These are phyloP conservation scores for Quillaja saponaria DNA, from an alignment of 306 rosid species.

Conservation along the genomic window DNA sequence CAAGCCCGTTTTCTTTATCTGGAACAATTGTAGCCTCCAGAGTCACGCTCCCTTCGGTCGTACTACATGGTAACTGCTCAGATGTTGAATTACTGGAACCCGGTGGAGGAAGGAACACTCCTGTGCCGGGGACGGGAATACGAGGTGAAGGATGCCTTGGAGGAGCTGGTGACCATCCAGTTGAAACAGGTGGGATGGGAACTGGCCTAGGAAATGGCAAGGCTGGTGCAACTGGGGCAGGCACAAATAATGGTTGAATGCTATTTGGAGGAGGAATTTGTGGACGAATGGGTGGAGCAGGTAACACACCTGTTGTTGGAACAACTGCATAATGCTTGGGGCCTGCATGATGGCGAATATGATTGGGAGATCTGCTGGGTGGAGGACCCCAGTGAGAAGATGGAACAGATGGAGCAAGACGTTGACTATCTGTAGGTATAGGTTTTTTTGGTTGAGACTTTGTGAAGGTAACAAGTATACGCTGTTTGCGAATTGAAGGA, in stretches of 20 bases:
- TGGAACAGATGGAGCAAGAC: conserved; percentile 42
- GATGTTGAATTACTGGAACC: conserved; percentile 66
- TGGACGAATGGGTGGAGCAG: conserved; percentile 61
- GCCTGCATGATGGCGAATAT: conserved; percentile 55
- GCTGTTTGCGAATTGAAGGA: conserved; percentile 75
- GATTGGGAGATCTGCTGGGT: conserved; percentile 67
- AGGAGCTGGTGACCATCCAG: conserved; percentile 76
- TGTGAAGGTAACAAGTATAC: conserved; percentile 71
- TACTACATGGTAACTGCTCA: conserved; percentile 39
- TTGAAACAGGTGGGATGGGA: conserved; percentile 59
- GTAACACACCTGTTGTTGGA: conserved; percentile 61
- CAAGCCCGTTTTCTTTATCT: conserved; percentile 56
- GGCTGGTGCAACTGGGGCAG: conserved; percentile 54
- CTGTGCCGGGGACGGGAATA: conserved; percentile 76
- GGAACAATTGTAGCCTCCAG: conserved; percentile 41
- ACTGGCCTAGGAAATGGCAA: conserved; percentile 73
- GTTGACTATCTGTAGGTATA: conserved; percentile 54
- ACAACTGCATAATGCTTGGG: conserved; percentile 62
- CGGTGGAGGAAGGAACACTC: conserved; percentile 95
- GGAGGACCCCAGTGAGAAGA: conserved; percentile 69
- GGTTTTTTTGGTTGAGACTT: conserved; percentile 68
- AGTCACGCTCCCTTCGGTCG: conserved; percentile 41
- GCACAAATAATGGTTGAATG: conserved; percentile 65
- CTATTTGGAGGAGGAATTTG: conserved; percentile 66
- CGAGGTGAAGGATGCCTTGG: conserved; percentile 80